These are phyloP conservation scores for Penicillium sp. DNA, from an alignment of 2,329 filamentous ascomycete genomes.

Conservation along the genomic window DNA sequence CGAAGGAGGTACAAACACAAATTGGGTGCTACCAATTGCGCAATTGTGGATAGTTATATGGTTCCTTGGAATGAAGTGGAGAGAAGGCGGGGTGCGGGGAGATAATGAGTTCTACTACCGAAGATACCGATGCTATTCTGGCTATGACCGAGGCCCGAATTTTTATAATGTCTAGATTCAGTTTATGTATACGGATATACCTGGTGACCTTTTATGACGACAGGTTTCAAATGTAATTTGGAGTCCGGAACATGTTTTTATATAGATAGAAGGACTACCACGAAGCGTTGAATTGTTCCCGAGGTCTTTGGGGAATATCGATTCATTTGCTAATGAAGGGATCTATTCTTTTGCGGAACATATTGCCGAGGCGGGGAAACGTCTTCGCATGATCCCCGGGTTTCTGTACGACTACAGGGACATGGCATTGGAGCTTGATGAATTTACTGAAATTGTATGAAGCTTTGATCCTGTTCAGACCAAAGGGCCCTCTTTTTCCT, in stretches of 20 bases:
- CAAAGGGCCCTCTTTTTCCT: constrained; percentile 22
- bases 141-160: background rate
- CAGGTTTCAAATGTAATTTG: background rate
- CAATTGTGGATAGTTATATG: background rate
- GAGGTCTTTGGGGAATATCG: too few relatives aligned
- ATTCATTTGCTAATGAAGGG: too few relatives aligned
- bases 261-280: too few relatives aligned
- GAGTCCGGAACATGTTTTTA: too few relatives aligned
- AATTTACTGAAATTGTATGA: background rate
- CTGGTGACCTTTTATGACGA: background rate
- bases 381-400: background rate
- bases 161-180: background rate
- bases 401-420: background rate
- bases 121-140: background rate
- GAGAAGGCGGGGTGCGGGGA: background rate
- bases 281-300: too few relatives aligned
- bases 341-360: too few relatives aligned
- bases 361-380: background rate
- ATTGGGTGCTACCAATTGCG: background rate
- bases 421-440: background rate
- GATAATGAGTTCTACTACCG: background rate
- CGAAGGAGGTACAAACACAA: background rate
- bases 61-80: background rate
- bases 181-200: too few relatives aligned
- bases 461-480: constrained; percentile 4